phyloP scores from a whole-genome alignment of 139 green algal genomes.

The Coelastrella sp. region DNA sequence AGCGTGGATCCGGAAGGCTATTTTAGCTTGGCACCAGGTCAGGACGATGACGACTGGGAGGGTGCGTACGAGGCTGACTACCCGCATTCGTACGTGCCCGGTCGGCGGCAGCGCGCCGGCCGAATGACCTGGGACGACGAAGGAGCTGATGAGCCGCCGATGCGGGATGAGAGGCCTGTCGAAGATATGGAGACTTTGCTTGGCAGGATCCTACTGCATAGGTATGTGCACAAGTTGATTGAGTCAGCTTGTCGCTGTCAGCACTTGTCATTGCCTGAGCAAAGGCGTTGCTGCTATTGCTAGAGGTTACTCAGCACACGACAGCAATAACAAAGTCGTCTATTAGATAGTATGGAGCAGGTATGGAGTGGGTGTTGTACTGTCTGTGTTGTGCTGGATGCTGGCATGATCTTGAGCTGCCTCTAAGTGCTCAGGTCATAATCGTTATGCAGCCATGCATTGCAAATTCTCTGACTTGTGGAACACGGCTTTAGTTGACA shows the following conservation, averaged over 20 bases:
- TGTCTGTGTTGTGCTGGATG: too few species aligned
- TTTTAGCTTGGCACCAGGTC: background rate
- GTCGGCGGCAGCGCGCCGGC: too few species aligned
- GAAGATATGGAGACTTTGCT: slow-evolving; percentile 36
- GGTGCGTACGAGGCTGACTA: background rate
- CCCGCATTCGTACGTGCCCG: background rate
- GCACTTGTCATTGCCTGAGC: too few species aligned
- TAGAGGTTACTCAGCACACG: background rate
- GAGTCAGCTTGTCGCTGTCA: too few species aligned
- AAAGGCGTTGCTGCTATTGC: background rate
- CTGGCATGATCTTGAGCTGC: too few species aligned
- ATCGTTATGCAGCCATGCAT: too few species aligned
- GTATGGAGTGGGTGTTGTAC: too few species aligned
- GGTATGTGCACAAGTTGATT: background rate
- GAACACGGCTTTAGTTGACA: too few species aligned
- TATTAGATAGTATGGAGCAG: too few species aligned
- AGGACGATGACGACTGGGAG: background rate
- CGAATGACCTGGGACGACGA: too few species aligned
- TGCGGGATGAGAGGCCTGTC: background rate
- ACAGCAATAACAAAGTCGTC: background rate
- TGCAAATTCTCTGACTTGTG: too few species aligned
- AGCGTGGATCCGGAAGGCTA: background rate
- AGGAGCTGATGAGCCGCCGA: background rate
- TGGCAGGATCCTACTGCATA: slow-evolving; percentile 19
- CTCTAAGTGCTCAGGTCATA: too few species aligned